Conservation (phyloP, 306 rosid species). For the Gleditsia sinensis region DNA sequence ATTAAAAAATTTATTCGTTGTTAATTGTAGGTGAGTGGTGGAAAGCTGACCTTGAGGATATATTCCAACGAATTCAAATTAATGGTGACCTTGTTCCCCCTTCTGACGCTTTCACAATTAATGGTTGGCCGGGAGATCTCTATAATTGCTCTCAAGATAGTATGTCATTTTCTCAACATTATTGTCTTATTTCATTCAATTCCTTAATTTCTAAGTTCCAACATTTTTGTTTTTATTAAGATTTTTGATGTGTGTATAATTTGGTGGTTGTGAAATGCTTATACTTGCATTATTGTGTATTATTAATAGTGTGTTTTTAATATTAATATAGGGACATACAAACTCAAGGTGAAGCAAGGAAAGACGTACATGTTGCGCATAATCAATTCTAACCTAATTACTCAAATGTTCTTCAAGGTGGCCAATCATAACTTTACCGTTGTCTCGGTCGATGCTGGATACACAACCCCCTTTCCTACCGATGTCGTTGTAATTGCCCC, state of each 20-base stretch:
- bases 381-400: constrained; percentile 64
- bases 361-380: constrained; percentile 60
- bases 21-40: constrained; percentile 73
- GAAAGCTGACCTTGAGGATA: constrained; percentile 52
- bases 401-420: constrained; percentile 62
- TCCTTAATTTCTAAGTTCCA: background rate
- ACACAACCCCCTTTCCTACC: constrained; percentile 52
- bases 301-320: too few relatives aligned
- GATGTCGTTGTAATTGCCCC: constrained; percentile 52
- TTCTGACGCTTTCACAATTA: constrained; percentile 65
- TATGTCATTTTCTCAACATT: background rate
- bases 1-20: too few relatives aligned
- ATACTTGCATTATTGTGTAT: too few relatives aligned
- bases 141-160: constrained; percentile 55
- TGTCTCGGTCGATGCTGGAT: constrained; percentile 62
- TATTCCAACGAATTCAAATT: constrained; percentile 37
- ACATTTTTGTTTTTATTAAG: too few relatives aligned
- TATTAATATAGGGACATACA: constrained; percentile 32
- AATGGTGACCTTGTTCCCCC: constrained; percentile 6
- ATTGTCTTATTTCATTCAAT: background rate
- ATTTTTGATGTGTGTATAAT: too few relatives aligned
- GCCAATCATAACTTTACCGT: constrained; percentile 69
- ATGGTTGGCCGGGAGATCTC: constrained; percentile 65
- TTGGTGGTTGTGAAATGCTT: background rate
- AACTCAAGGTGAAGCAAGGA: constrained; percentile 49